Percentiles rank a stretch among this genome's conserved stretches.
Evolutionary conservation across 225 moss, liverwort and hornwort genomes (phyloP).

Genomic region (Straminergon stramineum): DNA sequence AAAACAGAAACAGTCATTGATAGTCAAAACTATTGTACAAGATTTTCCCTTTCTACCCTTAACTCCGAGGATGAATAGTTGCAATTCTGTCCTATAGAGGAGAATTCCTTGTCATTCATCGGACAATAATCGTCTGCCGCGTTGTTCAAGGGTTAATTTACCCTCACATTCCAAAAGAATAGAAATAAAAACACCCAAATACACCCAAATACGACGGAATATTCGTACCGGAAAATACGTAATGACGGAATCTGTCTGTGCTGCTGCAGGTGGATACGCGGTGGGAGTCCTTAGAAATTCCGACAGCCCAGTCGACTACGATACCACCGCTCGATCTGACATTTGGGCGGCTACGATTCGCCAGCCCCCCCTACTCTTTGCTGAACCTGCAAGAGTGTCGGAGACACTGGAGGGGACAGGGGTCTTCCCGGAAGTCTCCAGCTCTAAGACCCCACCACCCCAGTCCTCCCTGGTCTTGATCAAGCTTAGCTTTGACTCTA

Average conservation of each 20-base stretch:
- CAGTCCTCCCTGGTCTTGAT: background rate
- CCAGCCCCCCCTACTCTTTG: background rate
- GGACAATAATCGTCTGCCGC: too few species aligned
- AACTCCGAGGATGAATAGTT: too few species aligned
- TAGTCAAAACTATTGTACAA: too few species aligned
- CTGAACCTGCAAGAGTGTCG: background rate
- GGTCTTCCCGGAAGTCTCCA: background rate
- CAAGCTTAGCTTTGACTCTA: slow-evolving; percentile 22
- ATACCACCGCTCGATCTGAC: background rate
- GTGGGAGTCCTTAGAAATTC: background rate
- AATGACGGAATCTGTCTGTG: background rate
- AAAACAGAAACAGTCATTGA: too few species aligned
- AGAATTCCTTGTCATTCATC: too few species aligned
- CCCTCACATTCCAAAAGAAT: background rate
- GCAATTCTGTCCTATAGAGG: too few species aligned
- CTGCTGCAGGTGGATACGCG: background rate
- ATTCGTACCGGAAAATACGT: background rate
- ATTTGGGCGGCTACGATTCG: background rate
- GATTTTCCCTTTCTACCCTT: too few species aligned
- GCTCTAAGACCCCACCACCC: background rate
- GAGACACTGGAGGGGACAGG: background rate
- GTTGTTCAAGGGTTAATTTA: too few species aligned
- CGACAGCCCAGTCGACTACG: background rate
- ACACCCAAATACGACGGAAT: background rate
- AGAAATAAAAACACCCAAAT: background rate